phyloP scores from a whole-genome alignment of 352 stramenopile species.

The Pythium aristosporum region DNA sequence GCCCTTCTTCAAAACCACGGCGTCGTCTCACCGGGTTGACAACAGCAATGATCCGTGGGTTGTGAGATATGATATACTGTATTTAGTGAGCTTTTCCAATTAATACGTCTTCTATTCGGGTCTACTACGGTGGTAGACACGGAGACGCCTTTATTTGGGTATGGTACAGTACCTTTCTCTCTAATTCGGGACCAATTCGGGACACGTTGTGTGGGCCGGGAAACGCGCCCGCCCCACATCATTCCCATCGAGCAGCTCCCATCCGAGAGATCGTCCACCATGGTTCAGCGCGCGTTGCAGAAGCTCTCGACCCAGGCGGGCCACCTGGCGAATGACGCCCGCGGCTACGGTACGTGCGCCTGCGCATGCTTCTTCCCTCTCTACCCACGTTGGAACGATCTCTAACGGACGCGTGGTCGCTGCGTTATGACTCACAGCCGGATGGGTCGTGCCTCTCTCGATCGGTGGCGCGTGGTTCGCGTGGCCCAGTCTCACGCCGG shows the following conservation, averaged over 20 bases:
- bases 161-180: background rate
- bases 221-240: conserved; percentile 15
- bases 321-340: conserved; percentile 55
- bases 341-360: conserved; percentile 47
- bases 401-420: conserved; percentile 1
- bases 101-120: background rate
- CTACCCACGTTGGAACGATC: background rate
- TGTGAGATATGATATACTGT: too few species aligned
- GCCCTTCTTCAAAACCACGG: too few species aligned
- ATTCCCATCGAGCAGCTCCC: background rate
- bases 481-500: conserved; percentile 64
- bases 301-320: conserved; percentile 42
- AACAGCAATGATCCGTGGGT: too few species aligned
- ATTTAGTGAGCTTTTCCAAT: too few species aligned
- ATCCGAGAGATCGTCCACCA: conserved; percentile 12
- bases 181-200: conserved; percentile 15
- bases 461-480: conserved; percentile 64
- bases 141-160: background rate
- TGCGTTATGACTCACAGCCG: conserved; percentile 23
- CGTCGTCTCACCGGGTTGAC: too few species aligned
- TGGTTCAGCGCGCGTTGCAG: conserved; percentile 36
- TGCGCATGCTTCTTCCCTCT: conserved; percentile 1
- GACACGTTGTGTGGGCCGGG: conserved; percentile 15
- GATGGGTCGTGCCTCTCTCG: conserved; percentile 51
- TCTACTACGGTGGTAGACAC: background rate